These are phyloP conservation scores for Phlegmacium glaucopus DNA, from an alignment of 768 basidiomycete species.

Conservation along the genomic window DNA sequence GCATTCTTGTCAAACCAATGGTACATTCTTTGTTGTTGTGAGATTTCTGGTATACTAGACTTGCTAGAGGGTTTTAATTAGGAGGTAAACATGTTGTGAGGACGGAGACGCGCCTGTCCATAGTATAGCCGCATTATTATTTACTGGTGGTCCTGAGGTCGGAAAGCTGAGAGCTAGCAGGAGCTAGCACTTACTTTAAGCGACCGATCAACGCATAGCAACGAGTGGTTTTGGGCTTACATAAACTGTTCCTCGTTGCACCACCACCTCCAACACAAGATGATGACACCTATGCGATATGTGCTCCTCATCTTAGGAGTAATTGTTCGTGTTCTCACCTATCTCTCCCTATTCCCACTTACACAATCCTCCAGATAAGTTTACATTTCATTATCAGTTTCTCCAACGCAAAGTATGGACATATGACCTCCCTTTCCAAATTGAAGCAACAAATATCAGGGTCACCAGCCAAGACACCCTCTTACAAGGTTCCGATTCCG, in stretches of 20 bases:
- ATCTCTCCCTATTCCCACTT: background rate
- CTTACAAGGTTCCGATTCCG: slow-evolving; percentile 56
- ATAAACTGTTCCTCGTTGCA: background rate
- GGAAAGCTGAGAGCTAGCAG: too few species aligned
- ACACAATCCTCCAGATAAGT: slow-evolving; percentile 33
- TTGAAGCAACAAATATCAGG: slow-evolving; percentile 36
- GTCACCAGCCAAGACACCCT: slow-evolving; percentile 29
- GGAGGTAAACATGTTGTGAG: slow-evolving; percentile 72
- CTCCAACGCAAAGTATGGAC: slow-evolving; percentile 62
- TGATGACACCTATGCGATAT: slow-evolving; percentile 59
- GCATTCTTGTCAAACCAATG: slow-evolving; percentile 64
- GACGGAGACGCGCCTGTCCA: slow-evolving; percentile 74
- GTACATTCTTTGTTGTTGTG: slow-evolving; percentile 55
- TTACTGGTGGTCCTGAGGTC: too few species aligned
- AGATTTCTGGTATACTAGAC: slow-evolving; percentile 51
- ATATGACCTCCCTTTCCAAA: slow-evolving; percentile 49
- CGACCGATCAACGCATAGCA: too few species aligned
- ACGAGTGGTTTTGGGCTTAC: too few species aligned
- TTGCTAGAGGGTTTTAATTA: slow-evolving; percentile 87
- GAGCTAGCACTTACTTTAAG: too few species aligned
- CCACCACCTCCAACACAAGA: slow-evolving; percentile 27
- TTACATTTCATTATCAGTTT: slow-evolving; percentile 65
- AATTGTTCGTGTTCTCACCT: slow-evolving; percentile 30
- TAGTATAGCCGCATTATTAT: slow-evolving; percentile 76
- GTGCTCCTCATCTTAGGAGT: slow-evolving; percentile 46